Evolutionary conservation across 1,284 basidiomycete genomes (phyloP).

Genomic region (Ceratobasidium papillatum): DNA sequence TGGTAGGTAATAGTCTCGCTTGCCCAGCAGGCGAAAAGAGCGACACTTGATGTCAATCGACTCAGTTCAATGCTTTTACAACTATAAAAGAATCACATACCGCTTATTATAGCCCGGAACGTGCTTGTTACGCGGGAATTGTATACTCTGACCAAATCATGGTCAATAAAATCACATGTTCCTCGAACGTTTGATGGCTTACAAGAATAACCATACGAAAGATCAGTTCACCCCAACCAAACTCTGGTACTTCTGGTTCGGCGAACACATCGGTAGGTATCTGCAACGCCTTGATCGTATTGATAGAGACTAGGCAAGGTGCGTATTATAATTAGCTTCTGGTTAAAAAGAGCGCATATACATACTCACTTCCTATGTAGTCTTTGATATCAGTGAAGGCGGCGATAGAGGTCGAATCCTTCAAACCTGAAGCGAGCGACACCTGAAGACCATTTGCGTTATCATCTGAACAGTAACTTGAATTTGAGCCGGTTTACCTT

Average conservation of each 20-base stretch:
- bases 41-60: not conserved
- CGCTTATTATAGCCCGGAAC: slow-evolving; percentile 3
- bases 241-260: not conserved
- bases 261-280: slow-evolving; percentile 13
- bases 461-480: not conserved
- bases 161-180: not conserved
- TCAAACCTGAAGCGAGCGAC: not conserved
- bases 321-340: not conserved
- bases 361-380: not conserved
- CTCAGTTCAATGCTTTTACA: not conserved
- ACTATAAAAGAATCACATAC: not conserved
- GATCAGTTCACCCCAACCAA: slow-evolving; percentile 12
- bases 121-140: not conserved
- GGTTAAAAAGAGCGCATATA: not conserved
- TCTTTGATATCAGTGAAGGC: not conserved
- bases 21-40: not conserved
- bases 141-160: not conserved
- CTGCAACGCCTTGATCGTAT: not conserved
- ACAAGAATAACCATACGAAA: not conserved
- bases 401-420: not conserved
- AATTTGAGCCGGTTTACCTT: not conserved
- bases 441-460: not conserved
- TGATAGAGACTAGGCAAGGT: not conserved
- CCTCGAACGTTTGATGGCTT: not conserved
- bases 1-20: slow-evolving; percentile 10